phyloP scores from a whole-genome alignment of 2,329 filamentous ascomycete genomes.

The Fusarium luffae region DNA sequence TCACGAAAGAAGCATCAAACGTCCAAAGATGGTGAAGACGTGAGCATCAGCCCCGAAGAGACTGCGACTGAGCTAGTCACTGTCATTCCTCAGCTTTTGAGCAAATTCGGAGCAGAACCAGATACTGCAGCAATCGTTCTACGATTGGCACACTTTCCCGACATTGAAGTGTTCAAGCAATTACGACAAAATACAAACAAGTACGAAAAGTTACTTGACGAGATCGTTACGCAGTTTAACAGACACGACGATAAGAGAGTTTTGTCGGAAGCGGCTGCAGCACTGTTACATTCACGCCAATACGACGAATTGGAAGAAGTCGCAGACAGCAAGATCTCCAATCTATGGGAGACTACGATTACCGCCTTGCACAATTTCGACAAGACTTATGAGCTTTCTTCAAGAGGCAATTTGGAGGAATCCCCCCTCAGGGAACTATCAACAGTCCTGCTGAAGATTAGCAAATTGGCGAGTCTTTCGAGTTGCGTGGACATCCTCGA shows the following conservation, averaged over 20 bases:
- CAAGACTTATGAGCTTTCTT: constrained; percentile 76
- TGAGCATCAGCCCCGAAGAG: constrained; percentile 66
- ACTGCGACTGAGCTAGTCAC: constrained; percentile 81
- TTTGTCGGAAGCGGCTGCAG: constrained; percentile 82
- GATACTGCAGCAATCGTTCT: constrained; percentile 88
- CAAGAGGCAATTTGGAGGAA: constrained; percentile 74
- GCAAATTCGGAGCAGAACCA: constrained; percentile 91
- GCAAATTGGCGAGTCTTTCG: constrained; percentile 81
- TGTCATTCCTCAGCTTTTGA: constrained; percentile 85
- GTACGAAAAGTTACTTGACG: constrained; percentile 84
- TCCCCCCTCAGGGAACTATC: constrained; percentile 75
- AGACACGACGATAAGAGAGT: constrained; percentile 91
- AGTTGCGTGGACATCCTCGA: constrained; percentile 84
- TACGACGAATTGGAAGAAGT: constrained; percentile 91
- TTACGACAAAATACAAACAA: constrained; percentile 85
- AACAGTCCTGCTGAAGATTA: constrained; percentile 80
- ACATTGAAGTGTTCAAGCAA: constrained; percentile 88
- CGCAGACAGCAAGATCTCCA: constrained; percentile 80
- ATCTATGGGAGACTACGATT: constrained; percentile 86
- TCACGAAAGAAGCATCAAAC: constrained; percentile 67
- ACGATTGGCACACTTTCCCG: constrained; percentile 84
- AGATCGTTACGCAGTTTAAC: constrained; percentile 93
- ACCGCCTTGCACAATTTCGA: constrained; percentile 78
- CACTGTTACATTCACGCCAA: constrained; percentile 84
- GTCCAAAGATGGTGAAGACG: constrained; percentile 68